Evolutionary conservation across 805 yeast species (phyloP), one percentile per base, ranked within the genome.

Genomic region (Blastobotrys muscicola): DNA sequence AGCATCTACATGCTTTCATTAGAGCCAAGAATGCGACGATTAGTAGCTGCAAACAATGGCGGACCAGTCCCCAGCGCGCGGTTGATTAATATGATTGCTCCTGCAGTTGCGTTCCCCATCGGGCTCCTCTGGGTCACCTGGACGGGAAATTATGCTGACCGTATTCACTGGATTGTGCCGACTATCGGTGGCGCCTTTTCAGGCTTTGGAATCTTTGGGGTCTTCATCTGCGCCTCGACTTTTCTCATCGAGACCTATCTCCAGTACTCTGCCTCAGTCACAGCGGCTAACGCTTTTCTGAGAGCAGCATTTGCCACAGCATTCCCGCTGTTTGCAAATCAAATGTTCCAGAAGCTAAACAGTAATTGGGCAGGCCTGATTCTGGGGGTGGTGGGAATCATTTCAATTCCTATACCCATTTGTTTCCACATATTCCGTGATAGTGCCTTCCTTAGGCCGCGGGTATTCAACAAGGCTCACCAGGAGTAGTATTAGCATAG

Each of bases 61-160:
- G 67, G 64, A 45, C 74, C 77, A 6, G 73, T 80, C 12, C 94
- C 95, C 0, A 95, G 86, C 62, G 82, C 78, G 34, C 76, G 95
- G 63, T 68, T 86, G 45, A 75, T 78, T 15, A 78, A 87, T 31
- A 76, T 86, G 82, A 73, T 85, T 63, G 60, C 71, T 36, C 87
- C 94, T 29, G 77, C 80, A 26, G 50, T 83, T 44, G 58, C 72
- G 8, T 85, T 86, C 68, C 81, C 92, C 29, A 68, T 75, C 40
- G 95, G 95, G 42, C 67, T 86, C 50, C 70, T 86, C 57, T 83
- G 94, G 94, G 70, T 86, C 61, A 76, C 84, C 47, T 86, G 95
- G 95, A 68, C 87, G 9, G 95, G 95, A 59, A 73, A 76, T 50
- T 86, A 79, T 62, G 80, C 74, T 39, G 61, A 78, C 31, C 64